phyloP scores from a whole-genome alignment of 2,329 filamentous ascomycete species.

The Phialocephala sp. region DNA sequence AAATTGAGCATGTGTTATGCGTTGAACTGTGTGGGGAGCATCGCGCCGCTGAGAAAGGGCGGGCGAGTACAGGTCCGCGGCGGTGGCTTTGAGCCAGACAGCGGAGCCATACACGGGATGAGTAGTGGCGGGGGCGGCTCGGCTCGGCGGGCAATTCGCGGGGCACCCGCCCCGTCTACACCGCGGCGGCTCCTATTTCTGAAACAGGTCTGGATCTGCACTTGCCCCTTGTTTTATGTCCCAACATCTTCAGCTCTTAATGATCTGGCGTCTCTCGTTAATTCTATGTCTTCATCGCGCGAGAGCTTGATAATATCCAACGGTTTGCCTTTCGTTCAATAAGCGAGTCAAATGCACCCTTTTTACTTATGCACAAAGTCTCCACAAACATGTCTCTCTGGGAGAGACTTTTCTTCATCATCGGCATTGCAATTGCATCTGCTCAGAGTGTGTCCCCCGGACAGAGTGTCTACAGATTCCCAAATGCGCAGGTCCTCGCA shows the following conservation, averaged over 20 bases:
- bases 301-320: background rate
- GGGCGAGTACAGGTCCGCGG: background rate
- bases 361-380: constrained; percentile 1
- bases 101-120: background rate
- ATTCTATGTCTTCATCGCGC: background rate
- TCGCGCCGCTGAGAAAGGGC: no score
- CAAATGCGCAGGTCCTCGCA: constrained; percentile 6
- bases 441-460: background rate
- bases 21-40: background rate
- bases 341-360: background rate
- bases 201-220: background rate
- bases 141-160: no score
- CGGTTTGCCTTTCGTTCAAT: background rate
- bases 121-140: background rate
- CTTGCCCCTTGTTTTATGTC: constrained; percentile 1
- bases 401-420: background rate
- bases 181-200: background rate
- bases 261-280: background rate
- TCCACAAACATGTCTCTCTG: constrained; percentile 1
- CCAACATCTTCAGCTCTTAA: background rate
- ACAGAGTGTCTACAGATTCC: constrained; percentile 14
- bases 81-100: background rate
- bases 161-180: no score
- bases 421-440: constrained; percentile 10
- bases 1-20: background rate